Percentiles rank a stretch among this genome's conserved stretches.
These are phyloP conservation scores for Melanopsichium pennsylvanicum DNA, from an alignment of 1,284 basidiomycete genomes.

Conservation along the genomic window DNA sequence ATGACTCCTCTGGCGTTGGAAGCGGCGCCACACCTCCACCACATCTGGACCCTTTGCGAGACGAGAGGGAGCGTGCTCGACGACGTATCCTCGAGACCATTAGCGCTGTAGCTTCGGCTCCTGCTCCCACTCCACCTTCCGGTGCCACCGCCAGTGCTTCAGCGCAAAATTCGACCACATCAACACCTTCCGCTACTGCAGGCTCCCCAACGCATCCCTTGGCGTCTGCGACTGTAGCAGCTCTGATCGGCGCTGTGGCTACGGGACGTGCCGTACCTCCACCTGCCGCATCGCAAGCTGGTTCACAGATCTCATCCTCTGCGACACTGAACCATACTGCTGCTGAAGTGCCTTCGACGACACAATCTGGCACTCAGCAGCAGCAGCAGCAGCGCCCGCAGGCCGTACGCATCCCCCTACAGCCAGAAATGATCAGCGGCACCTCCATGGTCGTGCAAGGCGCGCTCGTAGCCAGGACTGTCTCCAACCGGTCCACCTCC, in stretches of 20 bases:
- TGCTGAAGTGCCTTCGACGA: too few species aligned
- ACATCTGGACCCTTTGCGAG: constrained; percentile 24
- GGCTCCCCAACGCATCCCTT: neutral
- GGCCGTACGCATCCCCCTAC: constrained; percentile 21
- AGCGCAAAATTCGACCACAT: neutral
- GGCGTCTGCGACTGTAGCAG: constrained; percentile 26
- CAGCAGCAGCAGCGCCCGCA: constrained; percentile 3
- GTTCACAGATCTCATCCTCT: too few species aligned
- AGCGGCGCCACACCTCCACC: constrained; percentile 37
- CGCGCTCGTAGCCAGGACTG: constrained; percentile 52
- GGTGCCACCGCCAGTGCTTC: neutral
- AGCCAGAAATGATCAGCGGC: constrained; percentile 47
- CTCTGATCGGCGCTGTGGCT: constrained; percentile 20
- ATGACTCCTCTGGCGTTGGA: constrained; percentile 3
- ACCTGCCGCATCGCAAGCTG: neutral
- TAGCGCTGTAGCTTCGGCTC: constrained; percentile 1
- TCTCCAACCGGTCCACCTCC: constrained; percentile 20
- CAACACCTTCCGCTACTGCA: neutral
- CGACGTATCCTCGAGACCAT: constrained; percentile 35
- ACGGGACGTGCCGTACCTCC: neutral
- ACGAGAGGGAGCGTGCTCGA: constrained; percentile 42
- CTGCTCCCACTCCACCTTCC: neutral
- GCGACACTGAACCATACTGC: too few species aligned
- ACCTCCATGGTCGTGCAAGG: constrained; percentile 64
- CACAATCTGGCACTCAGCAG: neutral